Evolutionary conservation across 192 early-diverging fungal species (phyloP), one percentile per base, ranked within the genome.

Genomic region (Hyaloraphidium curvatum): DNA sequence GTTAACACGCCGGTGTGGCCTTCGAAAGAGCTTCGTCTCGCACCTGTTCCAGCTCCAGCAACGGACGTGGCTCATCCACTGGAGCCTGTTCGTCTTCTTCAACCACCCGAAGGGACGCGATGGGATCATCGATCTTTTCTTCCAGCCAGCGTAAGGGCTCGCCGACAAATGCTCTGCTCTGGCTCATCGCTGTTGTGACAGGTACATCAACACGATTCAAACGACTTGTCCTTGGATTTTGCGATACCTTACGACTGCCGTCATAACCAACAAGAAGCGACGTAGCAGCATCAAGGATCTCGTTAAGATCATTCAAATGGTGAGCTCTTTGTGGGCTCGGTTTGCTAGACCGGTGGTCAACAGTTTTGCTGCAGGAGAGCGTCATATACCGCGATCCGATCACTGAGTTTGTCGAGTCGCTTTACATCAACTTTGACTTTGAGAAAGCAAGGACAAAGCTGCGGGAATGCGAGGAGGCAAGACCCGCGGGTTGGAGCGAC

Each of bases 71-170:
- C 70, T 97, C 51, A 73, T 97, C 62, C 91, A 95, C 75, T 93
- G 90, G 89, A 85, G 87, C 25, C 75, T 95, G 54, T 95, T 95
- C 69, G 90, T 97, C 33, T 95, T 91, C 74, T 95, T 97, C 71
- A 93, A 93, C 73, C 93, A 95, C 68, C 84, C 90, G 52, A 87
- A 86, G 68, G 89, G 93, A 28, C 84, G 86, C 40, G 91, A 97
- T 69, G 86, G 76, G 57, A 82, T 95, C 55, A 74, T 91, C 39
- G 93, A 97, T 65, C 75, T 91, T 60, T 89, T 93, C 72, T 73
- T 95, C 63, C 71, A 77, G 57, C 81, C 88, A 50, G 74, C 76
- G 56, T 57, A 16, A 57, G 50, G 27, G 3, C 7, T 56, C 0
- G 4, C 29, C 5, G 11, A 30, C 7, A 30, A 21, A 28, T 26